These are phyloP conservation scores for Fusarium torreyae DNA, from an alignment of 2,329 filamentous ascomycete species.

Conservation along the genomic window DNA sequence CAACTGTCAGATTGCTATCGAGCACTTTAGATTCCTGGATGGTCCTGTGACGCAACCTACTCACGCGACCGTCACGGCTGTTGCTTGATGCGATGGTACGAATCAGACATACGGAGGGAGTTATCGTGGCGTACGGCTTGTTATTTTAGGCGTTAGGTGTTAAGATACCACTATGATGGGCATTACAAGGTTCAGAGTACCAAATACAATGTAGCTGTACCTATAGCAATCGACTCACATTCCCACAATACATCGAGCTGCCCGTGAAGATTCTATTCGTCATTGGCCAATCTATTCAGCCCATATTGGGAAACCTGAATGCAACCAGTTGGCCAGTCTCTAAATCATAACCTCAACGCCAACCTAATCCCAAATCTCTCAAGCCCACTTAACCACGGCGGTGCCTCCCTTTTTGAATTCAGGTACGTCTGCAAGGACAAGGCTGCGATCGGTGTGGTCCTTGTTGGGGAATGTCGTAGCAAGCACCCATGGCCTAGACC, in stretches of 20 bases:
- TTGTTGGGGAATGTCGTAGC: constrained; percentile 89
- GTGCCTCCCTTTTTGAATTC: constrained; percentile 78
- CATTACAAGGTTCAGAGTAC: constrained; percentile 23
- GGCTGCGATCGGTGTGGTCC: constrained; percentile 78
- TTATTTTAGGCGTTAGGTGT: constrained; percentile 47
- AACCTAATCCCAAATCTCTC: constrained; percentile 20
- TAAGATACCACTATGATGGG: constrained; percentile 48
- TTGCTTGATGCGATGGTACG: constrained; percentile 18
- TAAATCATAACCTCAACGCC: constrained; percentile 42
- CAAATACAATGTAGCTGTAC: constrained; percentile 10
- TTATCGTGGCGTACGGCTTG: constrained; percentile 15
- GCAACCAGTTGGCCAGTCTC: constrained; percentile 6
- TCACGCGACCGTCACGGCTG: constrained; percentile 17
- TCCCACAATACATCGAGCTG: not conserved
- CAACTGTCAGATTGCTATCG: constrained; percentile 89
- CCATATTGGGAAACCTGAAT: constrained; percentile 19
- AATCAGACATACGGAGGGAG: constrained; percentile 5
- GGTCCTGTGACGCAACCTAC: constrained; percentile 55
- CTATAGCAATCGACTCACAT: not conserved
- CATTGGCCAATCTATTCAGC: constrained; percentile 28
- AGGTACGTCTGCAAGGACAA: constrained; percentile 71
- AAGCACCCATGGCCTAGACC: constrained; percentile 77
- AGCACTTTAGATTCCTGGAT: constrained; percentile 81
- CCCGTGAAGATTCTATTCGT: constrained; percentile 20
- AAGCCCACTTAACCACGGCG: constrained; percentile 73